Conservation (phyloP, 2,329 filamentous ascomycete genomes). For the Penicillium occitanis region DNA sequence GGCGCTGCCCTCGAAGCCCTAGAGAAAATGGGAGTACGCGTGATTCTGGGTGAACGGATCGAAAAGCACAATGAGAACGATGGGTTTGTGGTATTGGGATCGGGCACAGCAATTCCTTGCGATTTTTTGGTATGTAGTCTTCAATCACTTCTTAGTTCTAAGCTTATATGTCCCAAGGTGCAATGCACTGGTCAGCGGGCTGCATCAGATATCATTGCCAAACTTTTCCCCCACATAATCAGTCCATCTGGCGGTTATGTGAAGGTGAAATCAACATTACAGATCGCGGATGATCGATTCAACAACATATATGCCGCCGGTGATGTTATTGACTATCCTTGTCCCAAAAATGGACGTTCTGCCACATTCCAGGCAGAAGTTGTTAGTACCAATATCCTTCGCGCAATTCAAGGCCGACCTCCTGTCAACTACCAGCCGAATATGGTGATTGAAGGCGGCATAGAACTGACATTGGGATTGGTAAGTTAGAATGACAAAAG, state of each 20-base stretch:
- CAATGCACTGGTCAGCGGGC: slow-evolving; percentile 62
- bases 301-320: slow-evolving; percentile 63
- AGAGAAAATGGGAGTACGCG: slow-evolving; percentile 49
- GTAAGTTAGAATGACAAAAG: slow-evolving; percentile 35
- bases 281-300: slow-evolving; percentile 51
- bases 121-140: slow-evolving; percentile 50
- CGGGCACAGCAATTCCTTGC: slow-evolving; percentile 48
- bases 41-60: slow-evolving; percentile 55
- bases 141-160: slow-evolving; percentile 21
- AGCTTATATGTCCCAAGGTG: slow-evolving; percentile 43
- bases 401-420: slow-evolving; percentile 44
- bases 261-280: slow-evolving; percentile 57
- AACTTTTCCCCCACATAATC: slow-evolving; percentile 48
- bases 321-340: slow-evolving; percentile 59
- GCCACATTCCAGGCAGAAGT: slow-evolving; percentile 54
- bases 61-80: slow-evolving; percentile 38
- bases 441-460: slow-evolving; percentile 50
- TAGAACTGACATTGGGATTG: slow-evolving; percentile 57
- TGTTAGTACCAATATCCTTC: slow-evolving; percentile 57
- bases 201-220: slow-evolving; percentile 51
- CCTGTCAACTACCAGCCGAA: slow-evolving; percentile 45
- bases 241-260: slow-evolving; percentile 51
- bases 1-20: slow-evolving; percentile 44
- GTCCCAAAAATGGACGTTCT: slow-evolving; percentile 55
- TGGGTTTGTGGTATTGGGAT: slow-evolving; percentile 47